phyloP scores from a whole-genome alignment of 2,329 filamentous ascomycete species.

The Alternaria arbusti region DNA sequence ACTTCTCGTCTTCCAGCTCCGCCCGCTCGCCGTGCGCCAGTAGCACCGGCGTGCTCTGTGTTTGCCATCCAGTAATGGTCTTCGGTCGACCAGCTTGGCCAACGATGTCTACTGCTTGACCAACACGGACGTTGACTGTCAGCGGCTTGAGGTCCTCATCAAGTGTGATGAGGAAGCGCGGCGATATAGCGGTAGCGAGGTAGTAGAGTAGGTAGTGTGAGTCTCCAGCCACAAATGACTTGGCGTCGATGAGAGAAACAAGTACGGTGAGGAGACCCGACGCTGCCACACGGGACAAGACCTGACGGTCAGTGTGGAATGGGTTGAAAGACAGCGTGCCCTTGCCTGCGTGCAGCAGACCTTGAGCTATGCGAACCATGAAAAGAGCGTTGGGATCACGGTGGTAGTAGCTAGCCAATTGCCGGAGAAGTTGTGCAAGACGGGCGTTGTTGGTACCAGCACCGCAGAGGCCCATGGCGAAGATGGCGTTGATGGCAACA shows the following conservation, averaged over 20 bases:
- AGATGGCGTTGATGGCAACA: constrained; percentile 97
- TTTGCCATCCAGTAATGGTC: constrained; percentile 99
- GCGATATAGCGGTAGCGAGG: constrained; percentile 95
- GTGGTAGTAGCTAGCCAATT: constrained; percentile 98
- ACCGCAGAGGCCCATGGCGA: constrained; percentile 96
- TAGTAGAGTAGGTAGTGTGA: constrained; percentile 96
- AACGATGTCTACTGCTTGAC: constrained; percentile 97
- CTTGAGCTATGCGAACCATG: constrained; percentile 98
- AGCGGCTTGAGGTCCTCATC: constrained; percentile 94
- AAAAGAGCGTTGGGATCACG: constrained; percentile 94
- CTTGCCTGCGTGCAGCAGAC: constrained; percentile 98
- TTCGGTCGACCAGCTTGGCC: constrained; percentile 96
- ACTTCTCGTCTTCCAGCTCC: constrained; percentile 97
- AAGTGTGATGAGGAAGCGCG: constrained; percentile 92
- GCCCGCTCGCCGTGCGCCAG: constrained; percentile 94
- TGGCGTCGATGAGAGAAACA: constrained; percentile 93
- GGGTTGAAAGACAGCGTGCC: constrained; percentile 94
- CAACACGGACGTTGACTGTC: constrained; percentile 94
- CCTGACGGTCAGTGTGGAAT: constrained; percentile 98
- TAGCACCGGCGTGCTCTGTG: constrained; percentile 96
- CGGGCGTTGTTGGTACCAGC: constrained; percentile 98
- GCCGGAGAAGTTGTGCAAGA: constrained; percentile 89
- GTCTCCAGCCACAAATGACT: constrained; percentile 76
- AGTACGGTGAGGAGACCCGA: constrained; percentile 89
- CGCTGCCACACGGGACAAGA: constrained; percentile 88